phyloP scores from a whole-genome alignment of 495 filamentous ascomycete genomes.

The Podospora australis region DNA sequence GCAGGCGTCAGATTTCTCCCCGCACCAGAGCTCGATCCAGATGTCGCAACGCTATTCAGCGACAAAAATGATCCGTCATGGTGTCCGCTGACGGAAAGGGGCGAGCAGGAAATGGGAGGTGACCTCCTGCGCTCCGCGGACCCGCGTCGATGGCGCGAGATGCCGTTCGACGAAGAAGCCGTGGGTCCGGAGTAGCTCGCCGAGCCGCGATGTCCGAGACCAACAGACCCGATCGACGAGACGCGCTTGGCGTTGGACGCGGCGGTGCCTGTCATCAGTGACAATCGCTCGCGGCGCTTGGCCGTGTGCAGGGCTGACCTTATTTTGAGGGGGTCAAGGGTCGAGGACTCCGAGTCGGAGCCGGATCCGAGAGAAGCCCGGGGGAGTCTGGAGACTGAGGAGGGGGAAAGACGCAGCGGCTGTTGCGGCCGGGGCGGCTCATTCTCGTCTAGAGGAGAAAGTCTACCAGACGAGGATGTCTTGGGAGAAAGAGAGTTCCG shows the following conservation, averaged over 20 bases:
- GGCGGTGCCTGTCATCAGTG: constrained; percentile 21
- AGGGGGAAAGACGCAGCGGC: constrained; percentile 7
- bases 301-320: constrained; percentile 39
- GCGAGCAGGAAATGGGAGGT: constrained; percentile 41
- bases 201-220: constrained; percentile 21
- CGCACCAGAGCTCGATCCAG: constrained; percentile 2
- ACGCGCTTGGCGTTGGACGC: constrained; percentile 28
- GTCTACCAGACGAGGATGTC: constrained; percentile 1
- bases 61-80: not conserved
- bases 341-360: constrained; percentile 40
- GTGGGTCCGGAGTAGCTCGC: constrained; percentile 27
- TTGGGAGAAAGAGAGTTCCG: constrained; percentile 28
- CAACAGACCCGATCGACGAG: constrained; percentile 25
- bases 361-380: constrained; percentile 19
- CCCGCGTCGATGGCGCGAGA: constrained; percentile 35
- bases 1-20: constrained; percentile 31
- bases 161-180: constrained; percentile 38
- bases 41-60: not conserved
- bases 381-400: constrained; percentile 4
- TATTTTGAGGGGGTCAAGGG: constrained; percentile 39
- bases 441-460: constrained; percentile 34
- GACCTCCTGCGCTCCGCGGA: constrained; percentile 36
- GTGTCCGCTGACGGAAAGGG: constrained; percentile 20
- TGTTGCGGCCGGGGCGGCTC: constrained; percentile 20
- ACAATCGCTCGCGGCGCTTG: constrained; percentile 38